A percentile compares a stretch with the other conserved stretches of the same genome.
Conservation (phyloP, 2,329 filamentous ascomycete genomes). For the Neophaeococcomyces aloes region DNA sequence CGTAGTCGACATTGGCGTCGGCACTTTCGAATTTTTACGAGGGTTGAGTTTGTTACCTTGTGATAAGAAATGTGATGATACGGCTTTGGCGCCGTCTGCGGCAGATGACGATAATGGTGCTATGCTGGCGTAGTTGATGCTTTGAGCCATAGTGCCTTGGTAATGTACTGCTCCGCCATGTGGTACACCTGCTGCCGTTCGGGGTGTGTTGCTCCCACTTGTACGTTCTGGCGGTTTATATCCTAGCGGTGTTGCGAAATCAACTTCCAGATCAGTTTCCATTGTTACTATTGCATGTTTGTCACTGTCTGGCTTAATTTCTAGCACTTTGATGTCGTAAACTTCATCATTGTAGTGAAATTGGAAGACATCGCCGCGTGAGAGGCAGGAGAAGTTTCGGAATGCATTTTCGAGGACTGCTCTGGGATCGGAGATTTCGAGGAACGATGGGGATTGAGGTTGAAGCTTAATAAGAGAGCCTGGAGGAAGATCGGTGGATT, state of each 20-base stretch:
- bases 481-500: slow-evolving; percentile 82
- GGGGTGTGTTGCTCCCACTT: slow-evolving; percentile 79
- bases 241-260: slow-evolving; percentile 87
- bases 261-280: slow-evolving; percentile 91
- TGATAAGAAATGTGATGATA: slow-evolving; percentile 66
- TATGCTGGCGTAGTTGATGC: slow-evolving; percentile 93
- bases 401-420: slow-evolving; percentile 95
- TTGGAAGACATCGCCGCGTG: slow-evolving; percentile 87
- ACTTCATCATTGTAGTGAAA: slow-evolving; percentile 93
- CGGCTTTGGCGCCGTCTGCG: slow-evolving; percentile 50
- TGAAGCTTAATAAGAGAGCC: slow-evolving; percentile 94
- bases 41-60: slow-evolving; percentile 71
- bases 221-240: slow-evolving; percentile 75
- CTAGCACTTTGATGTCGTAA: slow-evolving; percentile 85
- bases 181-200: slow-evolving; percentile 46
- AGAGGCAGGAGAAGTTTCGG: slow-evolving; percentile 87
- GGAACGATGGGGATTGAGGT: slow-evolving; percentile 82
- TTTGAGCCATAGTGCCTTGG: slow-evolving; percentile 89
- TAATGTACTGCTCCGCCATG: slow-evolving; percentile 66
- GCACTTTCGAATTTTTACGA: slow-evolving; percentile 64
- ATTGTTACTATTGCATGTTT: slow-evolving; percentile 84
- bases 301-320: slow-evolving; percentile 75
- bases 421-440: slow-evolving; percentile 94
- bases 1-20: slow-evolving; percentile 62
- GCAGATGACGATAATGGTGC: slow-evolving; percentile 63